These are phyloP conservation scores for Exidia glandulosa DNA, from an alignment of 768 basidiomycete species.

Conservation along the genomic window DNA sequence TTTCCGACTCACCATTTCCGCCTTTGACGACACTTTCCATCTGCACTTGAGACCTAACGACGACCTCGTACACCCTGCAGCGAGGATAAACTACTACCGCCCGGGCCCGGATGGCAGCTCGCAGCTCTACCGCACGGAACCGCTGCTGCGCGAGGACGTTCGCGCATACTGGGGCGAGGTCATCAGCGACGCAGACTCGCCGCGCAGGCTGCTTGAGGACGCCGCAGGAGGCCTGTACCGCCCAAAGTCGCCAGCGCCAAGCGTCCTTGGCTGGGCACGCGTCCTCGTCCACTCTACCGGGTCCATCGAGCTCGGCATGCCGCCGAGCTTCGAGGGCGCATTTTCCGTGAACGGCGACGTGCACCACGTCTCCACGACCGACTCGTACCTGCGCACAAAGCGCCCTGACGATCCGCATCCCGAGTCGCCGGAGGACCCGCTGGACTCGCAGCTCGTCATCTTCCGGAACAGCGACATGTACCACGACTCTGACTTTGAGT, in stretches of 20 bases:
- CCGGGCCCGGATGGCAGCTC: conserved; percentile 38
- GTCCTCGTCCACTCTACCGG: conserved; percentile 61
- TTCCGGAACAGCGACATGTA: conserved; percentile 66
- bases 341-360: conserved; percentile 58
- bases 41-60: conserved; percentile 72
- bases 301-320: conserved; percentile 31
- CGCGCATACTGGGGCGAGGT: conserved; percentile 71
- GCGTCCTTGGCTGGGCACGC: conserved; percentile 63
- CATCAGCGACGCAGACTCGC: conserved; percentile 42
- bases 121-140: conserved; percentile 41
- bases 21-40: conserved; percentile 53
- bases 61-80: conserved; percentile 67
- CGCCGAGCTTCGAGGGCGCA: conserved; percentile 63
- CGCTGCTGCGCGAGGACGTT: conserved; percentile 52
- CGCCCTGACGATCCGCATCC: conserved; percentile 45
- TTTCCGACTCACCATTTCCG: conserved; percentile 57
- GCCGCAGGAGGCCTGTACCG: conserved; percentile 39
- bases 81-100: conserved; percentile 57
- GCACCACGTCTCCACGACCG: conserved; percentile 60
- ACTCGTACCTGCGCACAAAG: conserved; percentile 57
- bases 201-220: conserved; percentile 50
- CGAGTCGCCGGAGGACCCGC: conserved; percentile 25
- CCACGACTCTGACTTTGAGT: conserved; percentile 32
- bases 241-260: conserved; percentile 22
- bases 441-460: conserved; percentile 51